Evolutionary conservation across 805 yeast genomes (phyloP), one percentile per base, ranked within the genome.

Genomic region (Limtongia smithiae): DNA sequence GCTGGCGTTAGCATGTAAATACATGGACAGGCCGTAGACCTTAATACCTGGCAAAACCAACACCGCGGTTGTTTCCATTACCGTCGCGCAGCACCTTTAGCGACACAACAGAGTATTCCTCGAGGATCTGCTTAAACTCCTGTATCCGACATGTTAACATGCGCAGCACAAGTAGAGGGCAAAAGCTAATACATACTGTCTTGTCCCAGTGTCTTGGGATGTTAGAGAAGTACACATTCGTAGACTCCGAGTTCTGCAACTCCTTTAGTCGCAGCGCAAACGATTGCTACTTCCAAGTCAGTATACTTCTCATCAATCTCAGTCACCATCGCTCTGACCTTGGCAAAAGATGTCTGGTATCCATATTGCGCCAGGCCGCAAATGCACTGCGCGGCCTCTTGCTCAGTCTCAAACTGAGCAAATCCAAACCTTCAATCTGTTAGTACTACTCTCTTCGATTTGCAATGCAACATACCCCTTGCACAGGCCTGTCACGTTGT

Each of bases 331-430:
- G 12, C 6, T 32, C 42, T 20, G 39, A 47, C 55, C 43, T 58
- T 58, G 15, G 61, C 61, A 46, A 58, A 58, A 4, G 61, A 58
- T 9, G 59, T 54, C 34, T 58, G 61, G 38, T 58, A 58, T 22
- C 61, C 61, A 32, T 46, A 51, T 15, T 51, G 48, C 9, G 59
- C 55, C 32, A 58, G 44, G 8, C 57, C 58, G 30, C 54, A 36
- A n/a, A 58, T 58, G 46, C 60, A 57, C 9, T 45, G 46, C 6
- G 37, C 58, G 8, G 63, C 62, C 21, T 60, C 62, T 21, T 53
- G 49, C 37, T 59, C 60, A 11, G 60, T 46, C 28, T 46, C 56
- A 55, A 71, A 74, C 54, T 72, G 72, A 1, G 74, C 75, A 61
- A 74, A 73, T 12, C 78, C 78, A 44, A 47, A 55, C 15, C 54